Evolutionary conservation across 73 alveolate species (phyloP), one percentile per base, ranked within the genome.

Genomic region (Effrenium voratum): DNA sequence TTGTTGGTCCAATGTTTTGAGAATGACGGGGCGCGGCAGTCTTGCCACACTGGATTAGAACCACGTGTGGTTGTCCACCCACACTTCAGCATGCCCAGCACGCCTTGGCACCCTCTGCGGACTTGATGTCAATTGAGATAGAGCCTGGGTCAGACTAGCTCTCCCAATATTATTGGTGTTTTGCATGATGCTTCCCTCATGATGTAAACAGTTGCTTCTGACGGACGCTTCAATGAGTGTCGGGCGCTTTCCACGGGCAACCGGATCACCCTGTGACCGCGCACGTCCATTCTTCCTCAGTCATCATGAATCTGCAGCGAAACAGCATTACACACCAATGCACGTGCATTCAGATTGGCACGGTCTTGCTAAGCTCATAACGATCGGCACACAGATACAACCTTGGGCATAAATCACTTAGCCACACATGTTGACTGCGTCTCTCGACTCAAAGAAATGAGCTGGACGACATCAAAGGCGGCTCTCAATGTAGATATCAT

Each of bases 231-330:
- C 70, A 45, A n/a, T 26, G 94, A 36, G 66, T 19, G 50, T 32
- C 60, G 41, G 83, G 34, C 94, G 98, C 83, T 99, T 99, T 57
- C 99, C 99, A 34, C 99, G 80, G 44, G 97, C 63, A 44, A 90
- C 97, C 34, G 97, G 97, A 38, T 90, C 97, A 28, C 86, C 83
- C 41, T 86, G 94, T 8, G 94, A 86, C 36, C 57, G 94, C 0
- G 47, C 82, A 1, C 38, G 81, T 60, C 94, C 94, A 26, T 46
- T 63, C 66, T 86, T 81, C 94, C 94, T 86, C 36, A 30, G 81
- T 45, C 2, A 44, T 55, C 68, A 13, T 55, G 68, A 13, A 55
- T 22, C 68, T 55, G 68, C 68, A 13, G 22, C 68, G 10, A 55
- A 22, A 13, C 10, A 10, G 10, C 30, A 10, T 55, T 13, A 10